Evolutionary conservation across 2,329 filamentous ascomycete species (phyloP), one percentile per base, ranked within the genome.

Genomic region (Sporothrix humicola): DNA sequence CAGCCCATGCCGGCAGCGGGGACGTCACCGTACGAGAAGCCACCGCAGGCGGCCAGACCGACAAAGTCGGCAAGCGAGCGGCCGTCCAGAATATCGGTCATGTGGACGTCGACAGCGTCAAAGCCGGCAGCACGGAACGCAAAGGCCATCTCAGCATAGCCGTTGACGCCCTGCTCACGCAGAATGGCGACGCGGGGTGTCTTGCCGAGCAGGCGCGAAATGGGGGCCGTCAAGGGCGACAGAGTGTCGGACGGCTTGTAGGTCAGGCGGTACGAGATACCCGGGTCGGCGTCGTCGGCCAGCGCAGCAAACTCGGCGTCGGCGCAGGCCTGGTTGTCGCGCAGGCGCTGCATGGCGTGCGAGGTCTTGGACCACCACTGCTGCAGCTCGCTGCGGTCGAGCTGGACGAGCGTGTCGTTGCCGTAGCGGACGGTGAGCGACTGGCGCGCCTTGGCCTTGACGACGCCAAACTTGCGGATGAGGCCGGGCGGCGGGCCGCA

Each of bases 111-210:
- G 65, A 98, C 89, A 15, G 95, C 90, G 69, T 94, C 91, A 84
- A 98, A 98, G 52, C 95, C 95, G 59, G 96, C 95, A 50, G 91
- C 90, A 77, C 92, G 91, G 87, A 98, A 98, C 68, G 95, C 94
- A 79, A 97, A 98, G 0, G 96, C 96, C 93, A 99, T 97, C 82
- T 99, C 96, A n/a, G 94, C 91, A 79, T 98, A 90, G 58, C 95
- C 93, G 83, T 99, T 98, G 77, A 97, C 93, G 81, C 96, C 96
- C 82, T 98, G 94, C 82, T 98, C 96, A 79, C 96, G 89, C 26
- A 99, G 89, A 78, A 99, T 97, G 59, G 96, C 96, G 31, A 99
- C 95, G 46, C 91, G 90, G 1, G 93, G 92, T 82, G 81, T 78
- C 78, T 85, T 87, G 75, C 86, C 86, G 80, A 94, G 89, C 73